Base-by-base conservation (phyloP, 2,329 filamentous ascomycete species). In the Aureobasidium sp. region DNA sequence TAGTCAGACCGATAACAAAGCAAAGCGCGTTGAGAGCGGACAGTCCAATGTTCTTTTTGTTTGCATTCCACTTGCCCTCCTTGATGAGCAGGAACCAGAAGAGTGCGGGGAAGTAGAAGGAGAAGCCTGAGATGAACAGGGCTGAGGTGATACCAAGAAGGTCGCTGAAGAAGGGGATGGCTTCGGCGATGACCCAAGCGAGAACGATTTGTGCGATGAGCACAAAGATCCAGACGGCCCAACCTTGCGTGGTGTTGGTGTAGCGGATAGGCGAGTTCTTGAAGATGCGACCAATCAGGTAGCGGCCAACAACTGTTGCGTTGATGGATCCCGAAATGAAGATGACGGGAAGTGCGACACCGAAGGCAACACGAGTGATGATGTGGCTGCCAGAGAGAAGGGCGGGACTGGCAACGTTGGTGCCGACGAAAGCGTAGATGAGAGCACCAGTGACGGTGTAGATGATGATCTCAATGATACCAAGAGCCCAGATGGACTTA, bases 291-390 rank as follows among this genome's bases (percentile, higher is more conserved):
- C 83, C 74, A 67, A 88, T 89, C 66, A 90, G 77, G 69, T 88
- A 89, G 66, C 70, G 68, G 5, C 67, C 68, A 1, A 69, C 70
- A 13, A 73, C 71, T 0, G 70, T 86, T 27, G 82, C 85, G 71
- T 89, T 88, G 67, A 91, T 87, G 11, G 88, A 85, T 60, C 87
- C 88, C 0, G 86, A 85, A 62, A 91, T 85, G 63, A 90, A 79
- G 63, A 90, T 90, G 60, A 88, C 89, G 7, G 87, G 87, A 2
- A 89, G 78, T 0, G 87, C 87, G 64, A 90, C 76, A 37, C 86
- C 88, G 74, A 86, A 90, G 13, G 86, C 85, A 11, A 87, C 75
- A 68, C 88, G 88, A 27, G 81, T 78, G 50, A 89, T 74, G 0
- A 79, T 68, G 1, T 70, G 70, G 3, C 79, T 78, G 8, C 86